phyloP scores from a whole-genome alignment of 192 early-diverging fungal species.

The Borealophlyctis nickersoniae region DNA sequence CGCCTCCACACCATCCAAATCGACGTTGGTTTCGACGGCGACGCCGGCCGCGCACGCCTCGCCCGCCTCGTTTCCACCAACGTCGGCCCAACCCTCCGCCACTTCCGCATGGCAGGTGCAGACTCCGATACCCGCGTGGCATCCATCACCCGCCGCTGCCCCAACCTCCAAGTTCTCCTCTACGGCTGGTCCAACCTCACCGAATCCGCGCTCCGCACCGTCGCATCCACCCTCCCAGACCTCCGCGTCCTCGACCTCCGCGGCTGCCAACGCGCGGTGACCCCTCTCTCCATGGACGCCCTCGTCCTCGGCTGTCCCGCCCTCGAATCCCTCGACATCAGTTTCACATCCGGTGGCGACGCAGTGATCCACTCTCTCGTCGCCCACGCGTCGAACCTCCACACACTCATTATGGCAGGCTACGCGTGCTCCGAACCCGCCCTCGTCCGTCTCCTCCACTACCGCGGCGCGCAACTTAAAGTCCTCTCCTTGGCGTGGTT shows the following conservation, averaged over 20 bases:
- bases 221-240: neutral
- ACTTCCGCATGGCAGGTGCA: slow-evolving; percentile 11
- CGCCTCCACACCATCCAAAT: slow-evolving; percentile 12
- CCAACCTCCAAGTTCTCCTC: neutral
- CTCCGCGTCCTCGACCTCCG: slow-evolving; percentile 12
- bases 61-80: neutral
- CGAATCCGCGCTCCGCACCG: neutral
- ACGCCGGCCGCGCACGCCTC: slow-evolving; percentile 2
- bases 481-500: slow-evolving; percentile 15
- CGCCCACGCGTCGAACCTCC: neutral
- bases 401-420: slow-evolving; percentile 12
- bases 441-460: neutral
- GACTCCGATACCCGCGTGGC: slow-evolving; percentile 3
- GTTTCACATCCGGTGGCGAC: slow-evolving; percentile 10
- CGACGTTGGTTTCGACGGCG: slow-evolving; percentile 22
- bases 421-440: neutral
- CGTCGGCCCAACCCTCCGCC: neutral
- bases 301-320: neutral
- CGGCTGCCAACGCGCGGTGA: slow-evolving; percentile 12
- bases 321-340: slow-evolving; percentile 9
- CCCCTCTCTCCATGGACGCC: neutral
- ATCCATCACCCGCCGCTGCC: neutral
- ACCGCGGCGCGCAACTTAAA: neutral
- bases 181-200: slow-evolving; percentile 11
- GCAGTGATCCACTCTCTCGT: neutral